Evolutionary conservation across 1,284 basidiomycete species (phyloP), one percentile per base, ranked within the genome.

Genomic region (Naganishia liquefaciens): DNA sequence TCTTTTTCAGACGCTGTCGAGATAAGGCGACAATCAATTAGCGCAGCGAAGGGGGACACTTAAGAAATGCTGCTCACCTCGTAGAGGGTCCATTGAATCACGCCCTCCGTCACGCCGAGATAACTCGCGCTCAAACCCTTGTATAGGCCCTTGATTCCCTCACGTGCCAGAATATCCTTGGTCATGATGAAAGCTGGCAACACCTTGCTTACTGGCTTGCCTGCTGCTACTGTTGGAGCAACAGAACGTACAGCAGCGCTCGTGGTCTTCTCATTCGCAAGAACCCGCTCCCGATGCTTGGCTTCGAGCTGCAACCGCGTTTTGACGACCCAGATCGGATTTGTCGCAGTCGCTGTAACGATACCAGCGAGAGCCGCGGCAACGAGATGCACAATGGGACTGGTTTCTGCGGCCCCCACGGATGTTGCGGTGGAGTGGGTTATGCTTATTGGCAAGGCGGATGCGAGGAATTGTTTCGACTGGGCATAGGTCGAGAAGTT

Each of bases 401-500:
- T 93, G 78, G 97, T 93, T 67, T 85, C 79, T 1, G 93, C 90
- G 27, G 72, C 74, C 69, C 70, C 19, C 73, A 74, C 17, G 75
- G 74, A 66, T 75, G 47, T 30, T 9, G 46, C 21, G 42, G n/a
- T 30, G 25, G 49, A 43, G 33, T 43, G 39, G 23, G 50, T 53
- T 50, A 47, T n/a, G 51, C 17, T 42, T 5, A 44, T 11, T 1
- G 78, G 78, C 80, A 97, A 91, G 21, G 82, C 76, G 55, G 89
- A 83, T 13, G 94, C 92, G 57, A 96, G 89, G 67, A 95, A 79
- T 49, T 88, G 88, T 78, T 99, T 99, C 54, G 93, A 93, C 73
- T 96, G 99, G 23, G 95, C 96, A 73, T 99, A 99, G 17, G 91
- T 90, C 82, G 90, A 99, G 79, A 99, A 99, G 79, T 97, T 94